phyloP scores from a whole-genome alignment of 1,139 yeast species.

The Oligophagozyma castellii region DNA sequence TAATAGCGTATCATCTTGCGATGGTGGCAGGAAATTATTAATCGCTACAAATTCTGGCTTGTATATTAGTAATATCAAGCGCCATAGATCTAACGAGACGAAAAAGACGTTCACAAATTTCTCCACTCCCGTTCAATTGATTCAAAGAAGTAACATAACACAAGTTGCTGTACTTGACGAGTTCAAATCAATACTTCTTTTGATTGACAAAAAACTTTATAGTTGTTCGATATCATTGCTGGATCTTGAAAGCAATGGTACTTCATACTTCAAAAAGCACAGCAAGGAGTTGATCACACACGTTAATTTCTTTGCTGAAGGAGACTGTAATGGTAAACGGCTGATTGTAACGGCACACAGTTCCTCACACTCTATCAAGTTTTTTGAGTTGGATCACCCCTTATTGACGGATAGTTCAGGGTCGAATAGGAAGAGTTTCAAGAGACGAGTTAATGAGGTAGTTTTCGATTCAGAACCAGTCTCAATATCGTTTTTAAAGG shows the following conservation, averaged over 20 bases:
- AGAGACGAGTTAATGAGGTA: constrained; percentile 60
- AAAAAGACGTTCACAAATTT: constrained; percentile 37
- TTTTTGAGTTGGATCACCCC: constrained; percentile 36
- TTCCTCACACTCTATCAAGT: constrained; percentile 61
- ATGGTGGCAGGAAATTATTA: constrained; percentile 81
- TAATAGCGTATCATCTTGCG: constrained; percentile 87
- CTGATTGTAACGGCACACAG: constrained; percentile 82
- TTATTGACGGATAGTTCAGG: constrained; percentile 25
- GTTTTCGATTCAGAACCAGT: constrained; percentile 80
- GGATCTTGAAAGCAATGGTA: constrained; percentile 43
- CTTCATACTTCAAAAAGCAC: constrained; percentile 33
- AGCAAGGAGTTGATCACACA: constrained; percentile 74
- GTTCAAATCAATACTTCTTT: constrained; percentile 67
- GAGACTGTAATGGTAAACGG: constrained; percentile 80
- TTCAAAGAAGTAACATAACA: constrained; percentile 63
- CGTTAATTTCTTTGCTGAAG: constrained; percentile 81
- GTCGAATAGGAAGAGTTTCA: constrained; percentile 48
- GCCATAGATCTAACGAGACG: constrained; percentile 27
- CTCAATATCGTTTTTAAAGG: constrained; percentile 78
- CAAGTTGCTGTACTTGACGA: constrained; percentile 90
- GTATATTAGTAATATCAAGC: constrained; percentile 52
- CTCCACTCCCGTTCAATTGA: constrained; percentile 64
- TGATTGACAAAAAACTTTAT: constrained; percentile 70
- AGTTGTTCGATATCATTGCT: constrained; percentile 79
- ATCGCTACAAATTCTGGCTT: constrained; percentile 91